phyloP scores from a whole-genome alignment of 1,284 basidiomycete genomes.

The Pholiota adiposa region DNA sequence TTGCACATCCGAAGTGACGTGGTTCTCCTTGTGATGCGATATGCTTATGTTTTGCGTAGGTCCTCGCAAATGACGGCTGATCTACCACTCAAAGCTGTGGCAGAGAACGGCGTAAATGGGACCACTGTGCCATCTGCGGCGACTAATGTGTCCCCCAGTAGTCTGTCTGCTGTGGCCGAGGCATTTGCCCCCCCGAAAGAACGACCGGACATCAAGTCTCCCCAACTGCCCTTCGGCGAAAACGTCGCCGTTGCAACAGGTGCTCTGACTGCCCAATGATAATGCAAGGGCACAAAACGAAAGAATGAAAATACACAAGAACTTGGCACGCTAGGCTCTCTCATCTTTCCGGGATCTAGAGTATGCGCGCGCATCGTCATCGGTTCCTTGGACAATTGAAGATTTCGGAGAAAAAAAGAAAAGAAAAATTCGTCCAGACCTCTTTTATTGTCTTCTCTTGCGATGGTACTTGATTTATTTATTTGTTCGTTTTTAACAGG shows the following conservation, averaged over 20 bases:
- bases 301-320: conserved; percentile 17
- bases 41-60: conserved; percentile 35
- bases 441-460: conserved; percentile 27
- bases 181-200: conserved; percentile 48
- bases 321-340: conserved; percentile 7
- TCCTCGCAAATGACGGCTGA: conserved; percentile 41
- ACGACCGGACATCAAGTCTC: conserved; percentile 57
- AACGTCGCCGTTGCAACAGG: conserved; percentile 61
- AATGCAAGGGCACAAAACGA: conserved; percentile 26
- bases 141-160: conserved; percentile 26
- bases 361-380: neutral
- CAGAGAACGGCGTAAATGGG: conserved; percentile 44
- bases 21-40: conserved; percentile 22
- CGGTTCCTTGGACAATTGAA: neutral
- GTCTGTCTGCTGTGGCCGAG: conserved; percentile 36
- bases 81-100: conserved; percentile 37
- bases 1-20: conserved; percentile 25
- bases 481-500: conserved; percentile 49
- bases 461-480: conserved; percentile 50
- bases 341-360: conserved; percentile 6
- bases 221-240: conserved; percentile 68
- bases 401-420: neutral
- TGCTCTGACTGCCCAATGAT: conserved; percentile 51
- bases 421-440: conserved; percentile 11
- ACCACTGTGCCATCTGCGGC: conserved; percentile 13